Evolutionary conservation across 2,329 filamentous ascomycete genomes (phyloP).

Genomic region (Beauveria scarabaeidicola): DNA sequence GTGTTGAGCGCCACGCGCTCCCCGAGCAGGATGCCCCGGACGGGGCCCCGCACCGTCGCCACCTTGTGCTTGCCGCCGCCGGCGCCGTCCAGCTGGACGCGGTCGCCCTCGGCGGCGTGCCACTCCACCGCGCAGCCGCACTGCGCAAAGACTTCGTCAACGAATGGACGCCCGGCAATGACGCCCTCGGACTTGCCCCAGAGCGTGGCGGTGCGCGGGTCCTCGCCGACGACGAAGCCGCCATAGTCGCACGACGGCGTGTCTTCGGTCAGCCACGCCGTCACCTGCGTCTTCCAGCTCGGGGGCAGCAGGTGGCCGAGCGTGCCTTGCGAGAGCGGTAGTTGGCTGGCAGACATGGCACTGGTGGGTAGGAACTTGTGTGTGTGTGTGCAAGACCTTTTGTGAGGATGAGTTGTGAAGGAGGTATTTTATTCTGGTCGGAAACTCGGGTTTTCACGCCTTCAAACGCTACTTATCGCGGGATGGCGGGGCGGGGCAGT

Average conservation of each 20-base stretch:
- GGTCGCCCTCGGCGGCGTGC: conserved; percentile 68
- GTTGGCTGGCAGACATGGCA: neutral
- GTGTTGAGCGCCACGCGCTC: conserved; percentile 90
- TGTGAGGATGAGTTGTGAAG: no score
- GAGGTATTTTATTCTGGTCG: no score
- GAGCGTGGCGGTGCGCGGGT: conserved; percentile 53
- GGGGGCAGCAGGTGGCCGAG: conserved; percentile 68
- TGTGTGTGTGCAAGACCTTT: no score
- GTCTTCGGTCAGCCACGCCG: conserved; percentile 88
- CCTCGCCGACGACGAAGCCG: conserved; percentile 86
- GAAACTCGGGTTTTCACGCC: no score
- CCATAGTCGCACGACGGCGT: conserved; percentile 95
- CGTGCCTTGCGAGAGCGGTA: conserved; percentile 28
- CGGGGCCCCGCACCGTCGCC: conserved; percentile 79
- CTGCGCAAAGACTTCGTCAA: conserved; percentile 86
- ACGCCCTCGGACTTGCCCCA: conserved; percentile 68
- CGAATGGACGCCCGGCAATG: conserved; percentile 87
- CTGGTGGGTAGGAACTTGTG: no score
- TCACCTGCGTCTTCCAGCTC: conserved; percentile 73
- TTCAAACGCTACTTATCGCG: no score
- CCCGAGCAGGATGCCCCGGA: conserved; percentile 72
- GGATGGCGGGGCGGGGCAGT: no score
- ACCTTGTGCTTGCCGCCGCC: conserved; percentile 48
- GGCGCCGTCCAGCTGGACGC: conserved; percentile 45
- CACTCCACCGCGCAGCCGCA: conserved; percentile 88